Evolutionary conservation across 2,329 filamentous ascomycete genomes (phyloP), one percentile per base, ranked within the genome.

Genomic region (Pseudocercospora ulei): DNA sequence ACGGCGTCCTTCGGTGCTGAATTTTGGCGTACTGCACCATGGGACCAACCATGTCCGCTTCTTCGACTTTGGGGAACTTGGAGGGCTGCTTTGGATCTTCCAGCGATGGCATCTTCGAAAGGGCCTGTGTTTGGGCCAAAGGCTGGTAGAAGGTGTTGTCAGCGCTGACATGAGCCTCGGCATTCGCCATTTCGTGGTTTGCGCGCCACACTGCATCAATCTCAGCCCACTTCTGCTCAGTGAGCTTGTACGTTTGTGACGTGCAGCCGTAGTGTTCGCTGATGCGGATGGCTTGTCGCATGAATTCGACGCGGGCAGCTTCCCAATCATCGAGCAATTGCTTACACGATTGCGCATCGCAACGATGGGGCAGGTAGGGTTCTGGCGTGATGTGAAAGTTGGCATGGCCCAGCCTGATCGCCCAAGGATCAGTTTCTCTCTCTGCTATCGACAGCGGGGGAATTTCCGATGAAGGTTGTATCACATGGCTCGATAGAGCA

Each of bases 1-100:
- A 47, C 5, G 52, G 48, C 29, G 41, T 44, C 18, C 45, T 52
- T 31, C 48, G 47, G 8, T 47, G 52, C 38, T 56, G 54, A 19
- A 59, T 54, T 43, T 56, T 56, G 19, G 56, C 54, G 38, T 60
- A 60, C 48, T 65, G 72, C 51, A 77, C 75, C 87, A 95, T 94
- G 4, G 87, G 87, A 1, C 87, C 87, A 28, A 95, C 85, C 57
- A 95, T 92, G 60, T 93, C 87, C 53, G 87, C 80, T 54, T 94
- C 86, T 36, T 86, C 86, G 19, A 88, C 74, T 52, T 80, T 77
- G 14, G 86, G 86, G 55, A 94, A 95, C 61, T 95, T 94, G 56
- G 82, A 80, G 46, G 81, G 72, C 56, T 68, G 65, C 60, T 70
- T 61, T 39, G 79, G 69, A 56, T 82, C 77, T 46, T 79, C 68